phyloP scores from a whole-genome alignment of 805 yeast genomes.

The Teunomyces panamensis region DNA sequence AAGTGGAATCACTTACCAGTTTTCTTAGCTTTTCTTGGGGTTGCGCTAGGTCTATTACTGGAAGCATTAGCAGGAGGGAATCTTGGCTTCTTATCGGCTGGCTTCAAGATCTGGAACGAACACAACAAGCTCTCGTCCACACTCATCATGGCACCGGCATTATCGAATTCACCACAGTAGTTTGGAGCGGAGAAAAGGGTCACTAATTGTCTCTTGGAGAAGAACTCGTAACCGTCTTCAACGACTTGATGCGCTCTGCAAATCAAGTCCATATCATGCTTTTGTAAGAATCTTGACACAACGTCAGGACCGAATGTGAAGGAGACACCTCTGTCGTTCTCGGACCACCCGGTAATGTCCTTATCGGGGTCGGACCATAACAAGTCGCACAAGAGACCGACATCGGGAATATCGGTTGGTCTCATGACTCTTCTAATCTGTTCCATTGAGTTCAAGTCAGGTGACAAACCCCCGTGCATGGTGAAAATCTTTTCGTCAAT shows the following conservation, averaged over 20 bases:
- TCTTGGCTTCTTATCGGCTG: slow-evolving; percentile 93
- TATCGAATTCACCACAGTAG: slow-evolving; percentile 98
- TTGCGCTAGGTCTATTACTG: slow-evolving; percentile 51
- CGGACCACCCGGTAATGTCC: slow-evolving; percentile 98
- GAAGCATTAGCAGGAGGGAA: slow-evolving; percentile 44
- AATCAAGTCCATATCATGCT: slow-evolving; percentile 96
- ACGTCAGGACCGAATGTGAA: slow-evolving; percentile 99
- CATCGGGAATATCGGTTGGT: slow-evolving; percentile 98
- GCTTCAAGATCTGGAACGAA: slow-evolving; percentile 94
- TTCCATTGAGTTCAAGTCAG: slow-evolving; percentile 97
- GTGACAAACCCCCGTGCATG: slow-evolving; percentile 98
- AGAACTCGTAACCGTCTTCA: slow-evolving; percentile 98
- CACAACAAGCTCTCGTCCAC: slow-evolving; percentile 95
- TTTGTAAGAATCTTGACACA: slow-evolving; percentile 91
- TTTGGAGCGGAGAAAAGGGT: slow-evolving; percentile 96
- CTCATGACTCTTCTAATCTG: slow-evolving; percentile 98
- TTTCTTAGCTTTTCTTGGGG: slow-evolving; percentile 59
- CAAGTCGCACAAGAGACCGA: slow-evolving; percentile 91
- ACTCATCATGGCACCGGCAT: slow-evolving; percentile 99
- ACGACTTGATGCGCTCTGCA: slow-evolving; percentile 99
- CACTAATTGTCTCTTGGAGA: slow-evolving; percentile 92
- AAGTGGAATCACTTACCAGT: slow-evolving; percentile 37
- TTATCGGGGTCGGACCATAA: slow-evolving; percentile 99
- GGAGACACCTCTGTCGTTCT: slow-evolving; percentile 97
- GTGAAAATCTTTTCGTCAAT: slow-evolving; percentile 97